A percentile compares a stretch with the other conserved stretches of the same genome.
Evolutionary conservation across 2,329 filamentous ascomycete species (phyloP).

Genomic region (Cladorrhinum sp.): DNA sequence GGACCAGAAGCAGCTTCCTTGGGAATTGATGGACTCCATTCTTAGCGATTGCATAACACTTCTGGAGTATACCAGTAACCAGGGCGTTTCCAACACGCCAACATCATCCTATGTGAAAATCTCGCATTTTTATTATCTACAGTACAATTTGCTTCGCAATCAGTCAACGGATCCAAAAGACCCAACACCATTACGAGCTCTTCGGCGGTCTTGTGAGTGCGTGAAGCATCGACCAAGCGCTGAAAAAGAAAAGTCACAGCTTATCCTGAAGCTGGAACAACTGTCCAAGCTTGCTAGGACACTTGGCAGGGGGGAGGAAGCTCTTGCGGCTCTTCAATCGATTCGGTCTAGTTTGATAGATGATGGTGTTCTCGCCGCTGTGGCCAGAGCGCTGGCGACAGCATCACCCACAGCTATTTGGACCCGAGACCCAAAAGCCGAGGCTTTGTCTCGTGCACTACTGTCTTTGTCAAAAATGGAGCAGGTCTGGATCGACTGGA

Average conservation of each 20-base stretch:
- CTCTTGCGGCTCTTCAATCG: conserved; percentile 55
- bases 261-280: conserved; percentile 63
- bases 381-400: conserved; percentile 49
- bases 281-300: conserved; percentile 60
- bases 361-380: conserved; percentile 52
- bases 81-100: conserved; percentile 31
- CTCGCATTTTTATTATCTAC: conserved; percentile 69
- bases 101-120: conserved; percentile 61
- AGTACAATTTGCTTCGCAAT: conserved; percentile 52
- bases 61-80: conserved; percentile 50
- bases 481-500: conserved; percentile 55
- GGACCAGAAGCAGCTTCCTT: conserved; percentile 45
- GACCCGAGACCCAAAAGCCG: conserved; percentile 47
- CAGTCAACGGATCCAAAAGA: conserved; percentile 41
- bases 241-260: conserved; percentile 59
- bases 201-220: conserved; percentile 63
- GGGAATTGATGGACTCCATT: conserved; percentile 55
- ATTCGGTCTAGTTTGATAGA: conserved; percentile 62
- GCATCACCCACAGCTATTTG: conserved; percentile 54
- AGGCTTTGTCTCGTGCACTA: conserved; percentile 56
- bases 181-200: conserved; percentile 48
- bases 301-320: conserved; percentile 53
- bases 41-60: conserved; percentile 56
- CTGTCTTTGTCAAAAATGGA: conserved; percentile 59
- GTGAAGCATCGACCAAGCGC: conserved; percentile 51